Percentiles rank a stretch among this genome's conserved stretches.
phyloP scores from a whole-genome alignment of 2,329 filamentous ascomycete genomes.

The Falciphora oryzae region DNA sequence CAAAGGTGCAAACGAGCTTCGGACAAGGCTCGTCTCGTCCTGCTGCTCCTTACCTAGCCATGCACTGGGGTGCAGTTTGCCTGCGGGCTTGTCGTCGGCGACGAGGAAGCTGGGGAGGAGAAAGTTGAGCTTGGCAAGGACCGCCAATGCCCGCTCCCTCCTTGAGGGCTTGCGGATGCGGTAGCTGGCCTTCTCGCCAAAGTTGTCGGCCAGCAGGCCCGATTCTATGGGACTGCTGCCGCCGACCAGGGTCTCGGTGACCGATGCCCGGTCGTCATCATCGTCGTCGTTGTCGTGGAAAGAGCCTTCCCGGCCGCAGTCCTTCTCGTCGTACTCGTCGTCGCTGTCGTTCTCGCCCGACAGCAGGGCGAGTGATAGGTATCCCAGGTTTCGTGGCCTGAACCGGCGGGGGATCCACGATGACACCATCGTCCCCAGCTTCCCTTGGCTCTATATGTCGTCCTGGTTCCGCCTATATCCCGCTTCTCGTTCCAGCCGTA shows the following conservation, averaged over 20 bases:
- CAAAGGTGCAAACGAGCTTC: neutral
- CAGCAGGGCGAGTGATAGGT: constrained; percentile 1
- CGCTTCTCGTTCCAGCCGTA: too few relatives aligned
- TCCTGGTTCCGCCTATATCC: too few relatives aligned
- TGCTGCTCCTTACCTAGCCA: constrained; percentile 6
- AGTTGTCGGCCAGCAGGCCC: neutral
- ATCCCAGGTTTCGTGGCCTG: constrained; percentile 3
- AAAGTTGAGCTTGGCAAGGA: neutral
- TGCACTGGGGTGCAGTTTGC: constrained; percentile 6
- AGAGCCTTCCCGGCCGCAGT: neutral
- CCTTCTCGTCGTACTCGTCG: constrained; percentile 4
- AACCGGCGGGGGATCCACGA: constrained; percentile 1
- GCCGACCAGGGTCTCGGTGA: constrained; percentile 4
- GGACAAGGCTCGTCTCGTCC: too few relatives aligned
- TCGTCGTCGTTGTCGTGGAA: too few relatives aligned
- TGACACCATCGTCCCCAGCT: too few relatives aligned
- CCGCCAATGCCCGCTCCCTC: neutral
- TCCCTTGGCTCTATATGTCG: too few relatives aligned
- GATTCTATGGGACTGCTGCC: constrained; percentile 1
- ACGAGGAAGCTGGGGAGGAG: constrained; percentile 8
- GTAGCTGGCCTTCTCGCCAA: neutral
- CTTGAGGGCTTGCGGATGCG: neutral
- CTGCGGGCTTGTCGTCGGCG: neutral
- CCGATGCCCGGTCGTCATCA: neutral
- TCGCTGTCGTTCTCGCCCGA: neutral